Percentiles rank a stretch among this genome's conserved stretches.
These are phyloP conservation scores for Ceratopteris richardii DNA, from an alignment of 75 land plant genomes.

Conservation along the genomic window DNA sequence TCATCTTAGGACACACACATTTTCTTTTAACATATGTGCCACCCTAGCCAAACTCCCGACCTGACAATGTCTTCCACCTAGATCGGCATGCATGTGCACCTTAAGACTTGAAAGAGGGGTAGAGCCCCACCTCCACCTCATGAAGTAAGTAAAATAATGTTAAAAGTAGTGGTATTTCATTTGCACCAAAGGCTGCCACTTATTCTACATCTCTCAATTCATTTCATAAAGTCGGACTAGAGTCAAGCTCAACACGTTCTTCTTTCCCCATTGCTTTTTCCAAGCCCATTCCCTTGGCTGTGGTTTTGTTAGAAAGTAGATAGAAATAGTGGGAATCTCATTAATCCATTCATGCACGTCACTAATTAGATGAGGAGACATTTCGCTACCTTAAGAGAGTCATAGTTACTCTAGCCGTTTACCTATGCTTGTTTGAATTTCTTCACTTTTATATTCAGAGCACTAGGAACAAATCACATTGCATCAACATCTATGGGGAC, in stretches of 20 bases:
- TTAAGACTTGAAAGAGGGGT: constrained; percentile 7
- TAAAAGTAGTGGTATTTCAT: constrained; percentile 9
- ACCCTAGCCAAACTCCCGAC: constrained; percentile 5
- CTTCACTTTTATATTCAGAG: constrained; percentile 31
- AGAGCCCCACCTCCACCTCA: constrained; percentile 8
- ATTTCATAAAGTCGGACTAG: constrained; percentile 14
- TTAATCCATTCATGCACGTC: constrained; percentile 38
- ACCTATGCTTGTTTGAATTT: constrained; percentile 22
- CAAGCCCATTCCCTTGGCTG: constrained; percentile 36
- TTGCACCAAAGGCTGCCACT: constrained; percentile 12
- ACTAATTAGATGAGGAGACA: constrained; percentile 27
- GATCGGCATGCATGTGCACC: constrained; percentile 6
- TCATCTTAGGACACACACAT: constrained; percentile 4
- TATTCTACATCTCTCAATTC: constrained; percentile 19
- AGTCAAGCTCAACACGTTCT: constrained; percentile 20
- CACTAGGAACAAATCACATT: constrained; percentile 38
- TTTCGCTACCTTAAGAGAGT: too few relatives aligned
- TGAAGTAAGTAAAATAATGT: constrained; percentile 8
- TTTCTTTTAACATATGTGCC: constrained; percentile 2
- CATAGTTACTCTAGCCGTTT: constrained; percentile 28
- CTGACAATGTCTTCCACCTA: constrained; percentile 5
- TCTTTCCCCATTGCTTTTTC: constrained; percentile 25
- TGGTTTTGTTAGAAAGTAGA: constrained; percentile 30
- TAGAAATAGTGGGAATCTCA: constrained; percentile 31
- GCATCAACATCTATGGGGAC: constrained; percentile 23